phyloP scores from a whole-genome alignment of 2,329 filamentous ascomycete species.

The Penicillium sp. region DNA sequence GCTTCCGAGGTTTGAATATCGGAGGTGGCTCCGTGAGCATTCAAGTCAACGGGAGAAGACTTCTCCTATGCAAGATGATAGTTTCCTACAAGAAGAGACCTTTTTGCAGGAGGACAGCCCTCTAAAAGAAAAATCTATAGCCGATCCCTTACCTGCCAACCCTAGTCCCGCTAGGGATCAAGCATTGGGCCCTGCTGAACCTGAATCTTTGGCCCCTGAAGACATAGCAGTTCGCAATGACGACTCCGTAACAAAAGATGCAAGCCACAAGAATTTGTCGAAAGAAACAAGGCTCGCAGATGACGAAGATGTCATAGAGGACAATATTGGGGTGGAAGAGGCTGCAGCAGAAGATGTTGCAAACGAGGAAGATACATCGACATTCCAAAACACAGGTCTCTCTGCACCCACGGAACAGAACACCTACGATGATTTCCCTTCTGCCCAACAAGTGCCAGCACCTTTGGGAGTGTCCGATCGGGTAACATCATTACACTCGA shows the following conservation, averaged over 20 bases:
- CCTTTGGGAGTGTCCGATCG: constrained; percentile 31
- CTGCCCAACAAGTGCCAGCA: constrained; percentile 37
- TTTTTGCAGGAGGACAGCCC: constrained; percentile 3
- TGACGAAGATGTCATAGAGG: constrained; percentile 13
- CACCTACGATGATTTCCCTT: constrained; percentile 34
- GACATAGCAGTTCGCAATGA: background rate
- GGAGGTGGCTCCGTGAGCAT: constrained; percentile 19
- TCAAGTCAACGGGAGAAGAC: constrained; percentile 6
- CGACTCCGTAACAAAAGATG: background rate
- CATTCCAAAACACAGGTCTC: constrained; percentile 3
- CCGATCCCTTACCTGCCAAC: background rate
- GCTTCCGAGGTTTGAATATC: constrained; percentile 41
- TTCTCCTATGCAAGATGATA: constrained; percentile 7
- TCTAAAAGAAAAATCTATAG: background rate
- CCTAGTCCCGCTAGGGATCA: background rate
- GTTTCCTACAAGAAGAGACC: constrained; percentile 7
- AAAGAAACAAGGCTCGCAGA: constrained; percentile 18
- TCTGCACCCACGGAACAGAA: constrained; percentile 15
- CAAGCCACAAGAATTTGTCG: constrained; percentile 4
- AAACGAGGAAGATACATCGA: constrained; percentile 2
- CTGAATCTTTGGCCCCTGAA: background rate
- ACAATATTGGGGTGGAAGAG: background rate
- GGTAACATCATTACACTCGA: constrained; percentile 40
- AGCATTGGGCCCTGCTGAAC: background rate
- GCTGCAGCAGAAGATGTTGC: constrained; percentile 1